A percentile compares a stretch with the other conserved stretches of the same genome.
These are phyloP conservation scores for Stephania japonica DNA, from an alignment of 164 flowering plant species.

Conservation along the genomic window DNA sequence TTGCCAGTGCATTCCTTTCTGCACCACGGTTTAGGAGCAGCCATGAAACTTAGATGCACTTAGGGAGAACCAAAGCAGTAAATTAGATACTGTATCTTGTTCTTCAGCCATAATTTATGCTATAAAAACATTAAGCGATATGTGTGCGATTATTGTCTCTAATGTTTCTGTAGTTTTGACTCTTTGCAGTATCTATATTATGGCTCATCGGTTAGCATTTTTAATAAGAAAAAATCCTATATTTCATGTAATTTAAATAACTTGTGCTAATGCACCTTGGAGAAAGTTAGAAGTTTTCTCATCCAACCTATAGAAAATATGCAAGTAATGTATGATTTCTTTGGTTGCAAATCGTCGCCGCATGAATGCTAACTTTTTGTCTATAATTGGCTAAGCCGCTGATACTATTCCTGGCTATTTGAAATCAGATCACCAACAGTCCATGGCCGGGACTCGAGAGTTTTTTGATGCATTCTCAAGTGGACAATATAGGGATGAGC, in stretches of 20 bases:
- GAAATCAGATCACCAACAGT: constrained; percentile 21
- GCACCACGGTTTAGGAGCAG: not conserved
- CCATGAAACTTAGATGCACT: not conserved
- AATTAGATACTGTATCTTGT: not conserved
- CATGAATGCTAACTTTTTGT: too few species aligned
- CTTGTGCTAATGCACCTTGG: too few species aligned
- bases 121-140: not conserved
- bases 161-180: not conserved
- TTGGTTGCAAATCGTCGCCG: too few species aligned
- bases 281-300: too few species aligned
- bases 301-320: too few species aligned
- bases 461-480: constrained; percentile 26
- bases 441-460: constrained; percentile 23
- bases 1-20: not conserved
- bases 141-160: not conserved
- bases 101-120: not conserved
- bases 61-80: not conserved
- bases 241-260: too few species aligned
- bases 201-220: not conserved
- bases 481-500: constrained; percentile 23
- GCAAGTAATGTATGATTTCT: too few species aligned
- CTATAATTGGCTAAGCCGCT: not conserved
- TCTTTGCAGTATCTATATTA: not conserved
- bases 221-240: too few species aligned
- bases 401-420: not conserved